Percentiles rank a stretch among this genome's conserved stretches.
phyloP scores from a whole-genome alignment of 768 basidiomycete genomes.

The Boletus sp. region DNA sequence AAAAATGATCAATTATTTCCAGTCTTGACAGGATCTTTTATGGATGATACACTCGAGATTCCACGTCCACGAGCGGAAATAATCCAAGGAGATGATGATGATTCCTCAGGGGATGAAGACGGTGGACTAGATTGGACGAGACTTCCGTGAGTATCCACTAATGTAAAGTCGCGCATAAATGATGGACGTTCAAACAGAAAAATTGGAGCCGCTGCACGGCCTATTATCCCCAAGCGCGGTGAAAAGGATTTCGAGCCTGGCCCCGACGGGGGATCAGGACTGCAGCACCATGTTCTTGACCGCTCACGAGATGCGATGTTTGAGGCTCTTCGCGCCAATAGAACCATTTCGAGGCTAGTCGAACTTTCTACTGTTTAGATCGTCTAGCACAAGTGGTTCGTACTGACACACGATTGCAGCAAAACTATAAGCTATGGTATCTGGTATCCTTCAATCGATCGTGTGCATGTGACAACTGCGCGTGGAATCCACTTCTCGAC shows the following conservation, averaged over 20 bases:
- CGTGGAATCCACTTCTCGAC: slow-evolving; percentile 81
- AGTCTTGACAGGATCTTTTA: slow-evolving; percentile 35
- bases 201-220: slow-evolving; percentile 39
- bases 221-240: slow-evolving; percentile 89
- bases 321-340: slow-evolving; percentile 65
- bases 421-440: slow-evolving; percentile 78
- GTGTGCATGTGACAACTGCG: slow-evolving; percentile 65
- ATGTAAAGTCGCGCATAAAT: slow-evolving; percentile 6
- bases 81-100: slow-evolving; percentile 36
- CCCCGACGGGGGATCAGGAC: slow-evolving; percentile 56
- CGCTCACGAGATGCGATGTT: slow-evolving; percentile 85
- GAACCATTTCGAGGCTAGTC: slow-evolving; percentile 72
- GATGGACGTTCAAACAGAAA: slow-evolving; percentile 13
- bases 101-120: slow-evolving; percentile 72
- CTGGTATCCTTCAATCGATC: slow-evolving; percentile 65
- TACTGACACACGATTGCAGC: slow-evolving; percentile 34
- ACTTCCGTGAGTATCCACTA: slow-evolving; percentile 46
- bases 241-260: slow-evolving; percentile 97
- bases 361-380: not conserved
- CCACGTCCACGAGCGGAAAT: slow-evolving; percentile 25
- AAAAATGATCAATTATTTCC: no score
- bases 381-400: not conserved
- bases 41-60: slow-evolving; percentile 62
- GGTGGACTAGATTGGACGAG: slow-evolving; percentile 81
- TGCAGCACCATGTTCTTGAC: slow-evolving; percentile 81